These are phyloP conservation scores for Globisporangium spinosum DNA, from an alignment of 352 stramenopile genomes.

Conservation along the genomic window DNA sequence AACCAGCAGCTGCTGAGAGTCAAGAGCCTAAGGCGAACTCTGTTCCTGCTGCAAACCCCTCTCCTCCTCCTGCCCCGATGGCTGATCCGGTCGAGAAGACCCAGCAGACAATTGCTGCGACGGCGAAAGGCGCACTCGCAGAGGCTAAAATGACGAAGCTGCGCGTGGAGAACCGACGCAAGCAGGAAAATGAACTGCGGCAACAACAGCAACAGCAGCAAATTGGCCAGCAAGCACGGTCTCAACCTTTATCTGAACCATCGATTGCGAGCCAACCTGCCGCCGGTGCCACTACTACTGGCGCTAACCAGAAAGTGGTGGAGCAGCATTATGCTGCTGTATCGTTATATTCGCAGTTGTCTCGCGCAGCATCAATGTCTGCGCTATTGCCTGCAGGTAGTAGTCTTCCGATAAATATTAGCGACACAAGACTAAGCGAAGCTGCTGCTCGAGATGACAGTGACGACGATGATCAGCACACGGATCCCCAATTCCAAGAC, in stretches of 20 bases:
- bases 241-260: neutral
- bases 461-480: neutral
- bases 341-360: neutral
- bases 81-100: constrained; percentile 12
- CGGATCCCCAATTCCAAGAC: neutral
- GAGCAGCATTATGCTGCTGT: neutral
- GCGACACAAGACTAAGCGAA: neutral
- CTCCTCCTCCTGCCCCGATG: neutral
- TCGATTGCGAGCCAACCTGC: neutral
- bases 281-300: neutral
- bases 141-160: constrained; percentile 71
- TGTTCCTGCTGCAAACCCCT: neutral
- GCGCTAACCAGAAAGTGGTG: neutral
- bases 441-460: neutral
- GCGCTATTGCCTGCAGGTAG: neutral
- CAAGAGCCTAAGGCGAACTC: neutral
- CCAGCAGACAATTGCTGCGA: constrained; percentile 39
- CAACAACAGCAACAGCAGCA: constrained; percentile 32
- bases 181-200: constrained; percentile 45
- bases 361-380: constrained; percentile 10
- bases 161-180: constrained; percentile 57
- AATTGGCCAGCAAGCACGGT: neutral
- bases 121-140: constrained; percentile 50
- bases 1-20: neutral
- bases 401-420: no score